Conservation (phyloP, 225 moss, liverwort and hornwort species). For the Anthoceros angustus region DNA sequence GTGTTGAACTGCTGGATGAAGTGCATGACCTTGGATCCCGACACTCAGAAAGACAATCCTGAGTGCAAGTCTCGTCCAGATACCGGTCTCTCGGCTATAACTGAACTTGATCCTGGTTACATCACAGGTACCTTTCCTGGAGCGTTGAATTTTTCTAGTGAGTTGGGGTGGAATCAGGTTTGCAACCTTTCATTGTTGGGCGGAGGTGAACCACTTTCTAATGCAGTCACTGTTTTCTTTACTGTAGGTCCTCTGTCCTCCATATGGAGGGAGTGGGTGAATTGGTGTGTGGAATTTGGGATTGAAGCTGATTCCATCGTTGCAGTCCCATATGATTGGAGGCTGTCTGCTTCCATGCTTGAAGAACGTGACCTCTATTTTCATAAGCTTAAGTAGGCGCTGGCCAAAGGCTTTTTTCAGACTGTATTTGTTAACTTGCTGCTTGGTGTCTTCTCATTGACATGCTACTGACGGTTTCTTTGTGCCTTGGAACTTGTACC, state of each 20-base stretch:
- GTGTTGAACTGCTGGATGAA: constrained; percentile 95
- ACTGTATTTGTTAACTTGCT: not conserved
- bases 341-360: constrained; percentile 59
- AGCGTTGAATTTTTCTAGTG: not conserved
- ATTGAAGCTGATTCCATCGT: constrained; percentile 92
- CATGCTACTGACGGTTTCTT: not conserved
- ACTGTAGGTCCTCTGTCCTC: constrained; percentile 66
- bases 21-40: constrained; percentile 80
- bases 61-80: constrained; percentile 99
- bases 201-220: not conserved
- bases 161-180: not conserved
- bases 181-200: not conserved
- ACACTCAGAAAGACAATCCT: constrained; percentile 72
- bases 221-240: not conserved
- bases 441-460: not conserved
- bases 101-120: constrained; percentile 93
- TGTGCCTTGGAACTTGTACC: not conserved
- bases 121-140: constrained; percentile 43
- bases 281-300: constrained; percentile 98
- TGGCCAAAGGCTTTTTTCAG: not conserved
- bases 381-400: constrained; percentile 81
- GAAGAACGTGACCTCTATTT: constrained; percentile 92
- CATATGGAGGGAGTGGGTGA: constrained; percentile 99
- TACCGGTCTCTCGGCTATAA: constrained; percentile 86
- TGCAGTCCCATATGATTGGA: constrained; percentile 97